Evolutionary conservation across 2,329 filamentous ascomycete genomes (phyloP).

Genomic region (Penicillium rolfsii): DNA sequence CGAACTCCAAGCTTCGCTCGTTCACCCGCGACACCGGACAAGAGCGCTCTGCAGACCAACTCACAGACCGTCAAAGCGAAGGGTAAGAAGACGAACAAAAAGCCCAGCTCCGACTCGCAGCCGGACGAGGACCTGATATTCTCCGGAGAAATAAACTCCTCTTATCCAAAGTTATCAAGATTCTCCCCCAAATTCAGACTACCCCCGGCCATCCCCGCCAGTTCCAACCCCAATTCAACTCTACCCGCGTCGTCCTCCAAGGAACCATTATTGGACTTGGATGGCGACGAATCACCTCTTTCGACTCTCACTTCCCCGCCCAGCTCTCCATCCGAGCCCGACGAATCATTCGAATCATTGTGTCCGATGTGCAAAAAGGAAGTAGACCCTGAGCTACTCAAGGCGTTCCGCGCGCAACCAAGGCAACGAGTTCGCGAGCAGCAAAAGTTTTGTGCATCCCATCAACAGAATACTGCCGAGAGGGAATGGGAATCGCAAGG

Average conservation of each 20-base stretch:
- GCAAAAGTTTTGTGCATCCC: conserved; percentile 63
- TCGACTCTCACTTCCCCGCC: conserved; percentile 39
- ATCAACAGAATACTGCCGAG: conserved; percentile 61
- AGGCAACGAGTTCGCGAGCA: conserved; percentile 43
- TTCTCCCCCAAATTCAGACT: conserved; percentile 31
- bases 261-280: conserved; percentile 23
- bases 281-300: conserved; percentile 30
- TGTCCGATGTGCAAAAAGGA: conserved; percentile 70
- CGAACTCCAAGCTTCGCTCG: conserved; percentile 21
- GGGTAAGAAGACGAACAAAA: conserved; percentile 8
- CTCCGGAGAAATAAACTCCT: conserved; percentile 29
- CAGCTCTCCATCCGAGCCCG: conserved; percentile 32
- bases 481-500: conserved; percentile 55
- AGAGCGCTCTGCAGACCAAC: conserved; percentile 12
- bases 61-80: conserved; percentile 10
- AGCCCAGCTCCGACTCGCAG: conserved; percentile 13
- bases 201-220: conserved; percentile 29
- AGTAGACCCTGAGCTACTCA: conserved; percentile 61
- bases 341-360: conserved; percentile 31
- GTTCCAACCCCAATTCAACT: conserved; percentile 35
- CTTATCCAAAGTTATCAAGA: conserved; percentile 13
- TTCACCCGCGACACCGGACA: conserved; percentile 14
- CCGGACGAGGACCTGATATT: conserved; percentile 30
- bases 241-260: conserved; percentile 29
- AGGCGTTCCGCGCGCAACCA: conserved; percentile 51